phyloP scores from a whole-genome alignment of 225 moss, liverwort and hornwort species.

The Anthoceros angustus region DNA sequence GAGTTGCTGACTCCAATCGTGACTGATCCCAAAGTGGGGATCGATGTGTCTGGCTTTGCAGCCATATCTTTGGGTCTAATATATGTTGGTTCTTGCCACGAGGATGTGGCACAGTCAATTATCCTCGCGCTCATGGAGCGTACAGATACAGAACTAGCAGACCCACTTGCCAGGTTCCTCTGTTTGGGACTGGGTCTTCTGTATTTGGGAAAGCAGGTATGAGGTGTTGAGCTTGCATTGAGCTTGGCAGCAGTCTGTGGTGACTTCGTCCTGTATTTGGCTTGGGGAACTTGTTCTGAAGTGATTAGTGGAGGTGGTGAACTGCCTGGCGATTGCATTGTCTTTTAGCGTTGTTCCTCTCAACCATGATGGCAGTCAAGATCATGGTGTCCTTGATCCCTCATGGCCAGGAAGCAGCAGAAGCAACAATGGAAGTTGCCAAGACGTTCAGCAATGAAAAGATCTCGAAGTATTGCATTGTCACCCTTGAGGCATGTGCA shows the following conservation, averaged over 20 bases:
- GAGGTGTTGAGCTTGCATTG: neutral
- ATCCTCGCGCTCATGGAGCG: slow-evolving; percentile 93
- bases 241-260: too few relatives aligned
- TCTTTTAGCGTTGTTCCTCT: too few relatives aligned
- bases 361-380: neutral
- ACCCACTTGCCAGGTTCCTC: slow-evolving; percentile 81
- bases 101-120: slow-evolving; percentile 87
- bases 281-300: neutral
- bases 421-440: slow-evolving; percentile 98
- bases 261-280: too few relatives aligned
- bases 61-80: slow-evolving; percentile 80
- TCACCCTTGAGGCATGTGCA: slow-evolving; percentile 88
- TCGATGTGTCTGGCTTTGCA: slow-evolving; percentile 84
- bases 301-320: neutral
- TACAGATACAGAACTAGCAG: slow-evolving; percentile 74
- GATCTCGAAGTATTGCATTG: slow-evolving; percentile 88
- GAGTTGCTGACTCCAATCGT: slow-evolving; percentile 84
- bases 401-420: slow-evolving; percentile 65
- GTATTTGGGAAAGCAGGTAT: slow-evolving; percentile 94
- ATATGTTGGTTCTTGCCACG: slow-evolving; percentile 94
- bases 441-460: slow-evolving; percentile 82
- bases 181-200: slow-evolving; percentile 95
- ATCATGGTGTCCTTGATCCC: neutral
- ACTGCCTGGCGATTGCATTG: too few relatives aligned
- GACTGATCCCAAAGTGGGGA: slow-evolving; percentile 61